These are phyloP conservation scores for Aspergillus ellipticus DNA, from an alignment of 495 filamentous ascomycete species.

Conservation along the genomic window DNA sequence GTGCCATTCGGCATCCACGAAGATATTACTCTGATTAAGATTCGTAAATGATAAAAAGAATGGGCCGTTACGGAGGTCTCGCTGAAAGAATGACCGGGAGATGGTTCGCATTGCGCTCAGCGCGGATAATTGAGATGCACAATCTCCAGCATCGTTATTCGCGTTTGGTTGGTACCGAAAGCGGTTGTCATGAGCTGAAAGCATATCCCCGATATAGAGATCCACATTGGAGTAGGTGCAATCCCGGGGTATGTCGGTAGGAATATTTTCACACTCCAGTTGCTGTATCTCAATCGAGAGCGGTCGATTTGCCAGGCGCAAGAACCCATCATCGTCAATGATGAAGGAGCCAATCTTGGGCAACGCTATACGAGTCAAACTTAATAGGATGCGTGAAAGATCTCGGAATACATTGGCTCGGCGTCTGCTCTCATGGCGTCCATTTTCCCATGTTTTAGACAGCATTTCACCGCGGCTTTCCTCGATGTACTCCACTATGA, in stretches of 20 bases:
- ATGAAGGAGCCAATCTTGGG: slow-evolving; percentile 27
- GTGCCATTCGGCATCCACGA: slow-evolving; percentile 22
- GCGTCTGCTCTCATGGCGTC: slow-evolving; percentile 14
- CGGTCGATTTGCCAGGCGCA: slow-evolving; percentile 26
- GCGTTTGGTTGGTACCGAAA: slow-evolving; percentile 35
- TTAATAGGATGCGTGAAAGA: slow-evolving; percentile 27
- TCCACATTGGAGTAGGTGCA: slow-evolving; percentile 31
- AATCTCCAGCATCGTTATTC: slow-evolving; percentile 24
- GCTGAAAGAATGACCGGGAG: slow-evolving; percentile 20
- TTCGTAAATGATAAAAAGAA: slow-evolving; percentile 25
- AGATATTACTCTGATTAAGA: slow-evolving; percentile 29
- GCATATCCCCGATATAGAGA: slow-evolving; percentile 31
- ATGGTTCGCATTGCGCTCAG: slow-evolving; percentile 25
- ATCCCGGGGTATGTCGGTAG: slow-evolving; percentile 27
- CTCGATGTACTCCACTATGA: slow-evolving; percentile 34
- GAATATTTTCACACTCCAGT: slow-evolving; percentile 36
- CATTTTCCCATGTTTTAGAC: slow-evolving; percentile 22
- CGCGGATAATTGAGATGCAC: slow-evolving; percentile 24
- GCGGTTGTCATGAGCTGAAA: slow-evolving; percentile 27
- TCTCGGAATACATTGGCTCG: slow-evolving; percentile 27
- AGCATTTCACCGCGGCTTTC: slow-evolving; percentile 26
- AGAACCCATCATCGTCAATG: slow-evolving; percentile 19
- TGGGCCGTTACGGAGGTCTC: slow-evolving; percentile 21
- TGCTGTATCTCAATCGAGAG: slow-evolving; percentile 23
- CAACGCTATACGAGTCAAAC: slow-evolving; percentile 18